Evolutionary conservation across 2,329 filamentous ascomycete species (phyloP).

Genomic region (Erysiphe pulchra): DNA sequence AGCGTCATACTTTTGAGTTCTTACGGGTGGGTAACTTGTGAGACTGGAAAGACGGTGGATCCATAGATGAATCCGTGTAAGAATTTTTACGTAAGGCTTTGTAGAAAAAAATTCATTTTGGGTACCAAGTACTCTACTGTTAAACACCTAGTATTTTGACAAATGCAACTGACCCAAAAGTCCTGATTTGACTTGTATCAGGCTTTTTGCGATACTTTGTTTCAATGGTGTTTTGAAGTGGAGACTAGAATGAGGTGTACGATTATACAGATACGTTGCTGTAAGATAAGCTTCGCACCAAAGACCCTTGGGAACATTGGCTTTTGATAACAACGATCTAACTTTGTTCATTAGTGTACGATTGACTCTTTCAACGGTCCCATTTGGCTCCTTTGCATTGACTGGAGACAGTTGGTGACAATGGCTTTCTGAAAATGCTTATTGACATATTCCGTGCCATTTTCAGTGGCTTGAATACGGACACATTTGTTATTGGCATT

Average conservation of each 20-base stretch:
- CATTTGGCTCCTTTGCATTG: background rate
- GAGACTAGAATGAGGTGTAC: background rate
- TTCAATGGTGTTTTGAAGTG: background rate
- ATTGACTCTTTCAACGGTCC: background rate
- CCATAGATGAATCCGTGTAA: too few relatives aligned
- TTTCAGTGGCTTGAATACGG: background rate
- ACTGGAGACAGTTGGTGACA: background rate
- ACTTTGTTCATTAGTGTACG: too few relatives aligned
- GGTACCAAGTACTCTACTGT: too few relatives aligned
- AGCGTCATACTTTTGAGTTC: too few relatives aligned
- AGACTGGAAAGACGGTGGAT: too few relatives aligned
- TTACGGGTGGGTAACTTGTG: too few relatives aligned
- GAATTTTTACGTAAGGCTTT: too few relatives aligned
- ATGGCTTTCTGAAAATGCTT: background rate
- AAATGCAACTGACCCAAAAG: too few relatives aligned
- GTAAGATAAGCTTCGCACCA: background rate
- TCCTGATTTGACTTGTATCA: background rate
- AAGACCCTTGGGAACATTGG: too few relatives aligned
- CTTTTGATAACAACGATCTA: too few relatives aligned
- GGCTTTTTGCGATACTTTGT: background rate
- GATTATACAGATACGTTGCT: background rate
- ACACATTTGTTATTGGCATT: background rate
- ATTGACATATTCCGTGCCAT: background rate
- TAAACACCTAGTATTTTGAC: too few relatives aligned
- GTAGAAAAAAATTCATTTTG: too few relatives aligned